Base-by-base conservation (phyloP, 2,329 filamentous ascomycete species). In the Stagonosporopsis rhizophila region DNA sequence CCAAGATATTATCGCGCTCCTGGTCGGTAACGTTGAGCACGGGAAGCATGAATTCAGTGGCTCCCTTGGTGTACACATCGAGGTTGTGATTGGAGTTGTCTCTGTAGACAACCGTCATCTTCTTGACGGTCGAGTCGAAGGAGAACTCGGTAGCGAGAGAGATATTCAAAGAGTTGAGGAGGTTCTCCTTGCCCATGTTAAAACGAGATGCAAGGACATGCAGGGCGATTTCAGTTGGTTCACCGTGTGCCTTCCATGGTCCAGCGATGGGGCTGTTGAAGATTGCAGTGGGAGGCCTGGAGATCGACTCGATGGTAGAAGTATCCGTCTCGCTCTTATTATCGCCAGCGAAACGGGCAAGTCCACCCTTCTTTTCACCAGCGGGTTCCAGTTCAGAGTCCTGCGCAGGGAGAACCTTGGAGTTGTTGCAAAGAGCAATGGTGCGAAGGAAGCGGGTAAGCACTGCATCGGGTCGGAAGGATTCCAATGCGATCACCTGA, bases 361-460 rank as follows among this genome's bases (percentile, higher is more conserved):
- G 28, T 75, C 74, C 59, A 77, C 82, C 46, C 78, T 83, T 65
- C 80, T 80, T 61, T 77, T 80, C 23, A 79, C 80, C 54, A 81
- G 83, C 42, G 88, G 79, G 58, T 84, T 75, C 55, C 82, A 48
- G 19, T 17, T 45, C 58, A 3, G 52, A 20, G 4, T 69, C 65
- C n/a, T 57, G 41, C 2, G 62, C 50, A 7, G 69, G 67, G 25
- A 67, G 64, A 14, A 77, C 68, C 49, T 73, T 74, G 22, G 75
- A 72, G 47, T 76, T 67, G 59, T 77, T 77, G 65, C 75, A 77
- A 4, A 77, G 68, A 44, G 75, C 68, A 45, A 77, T 74, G 0
- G 75, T 73, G 28, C 66, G 69, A 17, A 77, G 67, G 56, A 77
- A 76, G 19, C 61, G 67, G 32, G 59, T 53, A 22, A 75, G 57